Evolutionary conservation across 2,329 filamentous ascomycete species (phyloP).

Genomic region (Ustulina deusta): DNA sequence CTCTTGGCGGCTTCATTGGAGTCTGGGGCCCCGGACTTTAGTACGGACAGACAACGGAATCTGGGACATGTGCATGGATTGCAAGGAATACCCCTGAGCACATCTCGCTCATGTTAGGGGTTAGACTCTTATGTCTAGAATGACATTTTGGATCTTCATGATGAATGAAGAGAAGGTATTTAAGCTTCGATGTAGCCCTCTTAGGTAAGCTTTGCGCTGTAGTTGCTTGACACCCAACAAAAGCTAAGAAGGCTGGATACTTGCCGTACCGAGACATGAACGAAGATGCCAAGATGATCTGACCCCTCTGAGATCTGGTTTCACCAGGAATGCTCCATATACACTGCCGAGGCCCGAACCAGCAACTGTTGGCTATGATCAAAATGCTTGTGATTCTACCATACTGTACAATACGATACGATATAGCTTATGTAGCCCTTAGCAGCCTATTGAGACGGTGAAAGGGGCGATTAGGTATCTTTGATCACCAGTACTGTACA

Average conservation of each 20-base stretch:
- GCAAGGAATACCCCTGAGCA: constrained; percentile 1
- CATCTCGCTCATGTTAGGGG: neutral
- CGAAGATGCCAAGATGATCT: constrained; percentile 4
- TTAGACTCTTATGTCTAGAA: neutral
- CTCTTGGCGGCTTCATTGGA: constrained; percentile 16
- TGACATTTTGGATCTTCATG: neutral
- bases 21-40: constrained; percentile 21
- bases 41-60: constrained; percentile 1
- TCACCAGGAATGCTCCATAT: neutral
- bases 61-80: constrained; percentile 16
- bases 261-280: neutral
- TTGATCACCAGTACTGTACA: neutral
- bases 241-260: neutral
- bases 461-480: neutral
- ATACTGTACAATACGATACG: neutral
- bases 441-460: neutral
- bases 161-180: neutral
- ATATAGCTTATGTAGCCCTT: neutral
- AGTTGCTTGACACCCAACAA: too few relatives aligned
- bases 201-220: neutral
- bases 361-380: neutral
- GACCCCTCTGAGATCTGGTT: neutral
- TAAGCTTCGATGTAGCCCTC: neutral
- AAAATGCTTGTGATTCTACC: constrained; percentile 3
- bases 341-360: neutral